Conservation (phyloP, 805 yeast species). For the Blastobotrys terrestris region DNA sequence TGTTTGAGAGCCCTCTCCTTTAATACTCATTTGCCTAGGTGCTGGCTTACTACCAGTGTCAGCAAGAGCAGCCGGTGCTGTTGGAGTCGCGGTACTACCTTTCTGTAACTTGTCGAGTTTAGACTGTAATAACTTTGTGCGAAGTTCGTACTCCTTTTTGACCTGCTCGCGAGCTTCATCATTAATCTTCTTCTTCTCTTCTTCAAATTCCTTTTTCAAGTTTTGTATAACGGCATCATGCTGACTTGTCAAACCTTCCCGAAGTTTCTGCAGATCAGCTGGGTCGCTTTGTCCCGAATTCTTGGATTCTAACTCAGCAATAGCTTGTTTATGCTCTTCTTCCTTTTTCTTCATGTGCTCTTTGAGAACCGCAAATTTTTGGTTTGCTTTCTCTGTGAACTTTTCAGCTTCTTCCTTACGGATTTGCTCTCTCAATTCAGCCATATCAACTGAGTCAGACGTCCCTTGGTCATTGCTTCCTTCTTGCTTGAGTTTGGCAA, state of each 20-base stretch:
- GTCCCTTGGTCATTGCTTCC: background rate
- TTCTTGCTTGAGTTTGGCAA: background rate
- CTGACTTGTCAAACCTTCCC: constrained; percentile 30
- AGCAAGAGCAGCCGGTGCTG: background rate
- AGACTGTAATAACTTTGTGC: constrained; percentile 47
- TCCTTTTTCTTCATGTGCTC: constrained; percentile 15
- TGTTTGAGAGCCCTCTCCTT: background rate
- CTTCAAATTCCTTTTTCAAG: constrained; percentile 27
- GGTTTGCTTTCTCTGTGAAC: constrained; percentile 9
- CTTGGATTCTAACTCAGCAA: constrained; percentile 19
- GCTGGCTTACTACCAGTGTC: background rate
- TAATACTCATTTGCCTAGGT: background rate
- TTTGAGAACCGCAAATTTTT: constrained; percentile 9
- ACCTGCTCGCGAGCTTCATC: constrained; percentile 44
- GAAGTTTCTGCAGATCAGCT: constrained; percentile 16
- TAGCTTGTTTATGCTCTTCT: constrained; percentile 11
- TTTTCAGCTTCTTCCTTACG: constrained; percentile 6
- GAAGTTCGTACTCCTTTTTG: constrained; percentile 53
- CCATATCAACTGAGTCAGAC: background rate
- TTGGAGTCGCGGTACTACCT: constrained; percentile 23
- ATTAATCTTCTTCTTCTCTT: constrained; percentile 29
- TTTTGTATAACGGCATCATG: constrained; percentile 13
- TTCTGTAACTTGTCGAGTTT: constrained; percentile 48
- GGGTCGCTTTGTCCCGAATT: constrained; percentile 19
- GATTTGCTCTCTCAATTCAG: constrained; percentile 12